Evolutionary conservation across 768 basidiomycete genomes (phyloP), one percentile per base, ranked within the genome.

Genomic region (Podaxis rugospora): DNA sequence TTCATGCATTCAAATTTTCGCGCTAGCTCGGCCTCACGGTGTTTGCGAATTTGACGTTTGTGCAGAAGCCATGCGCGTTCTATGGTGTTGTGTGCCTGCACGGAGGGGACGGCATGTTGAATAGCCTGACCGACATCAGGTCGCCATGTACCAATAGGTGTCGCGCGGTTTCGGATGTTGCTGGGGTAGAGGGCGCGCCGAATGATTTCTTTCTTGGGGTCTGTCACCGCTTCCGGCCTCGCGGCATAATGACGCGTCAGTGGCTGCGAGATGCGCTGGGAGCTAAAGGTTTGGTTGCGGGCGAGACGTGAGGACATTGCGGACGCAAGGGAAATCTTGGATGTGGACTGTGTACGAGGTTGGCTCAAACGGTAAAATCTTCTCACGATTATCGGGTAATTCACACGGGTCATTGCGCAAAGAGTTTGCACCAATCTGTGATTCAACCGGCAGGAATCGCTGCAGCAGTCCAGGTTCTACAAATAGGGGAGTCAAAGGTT

Each of bases 81-180:
- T 56, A 97, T 94, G 1, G 93, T 97, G 64, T 93, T 84, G 75
- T 97, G 93, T 0, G 92, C 93, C 71, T 96, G 93, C 4, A 80
- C 83, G 2, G 92, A 92, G 11, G 93, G 92, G 55, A 97, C 89
- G n/a, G 92, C 92, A 57, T 81, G 82, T 65, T 90, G 87, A 14
- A 98, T 76, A 7, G 92, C 87, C 52, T 79, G 83, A 37, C 82
- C 84, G 28, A 93, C 89, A 71, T 93, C 87, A 44, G 87, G 86
- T 60, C 92, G 85, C 89, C 93, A 93, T 59, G 88, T 83, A 10
- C 93, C 93, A 2, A 85, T 88, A 2, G 93, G 93, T 18, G 88
- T 81, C 25, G 90, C 72, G 57, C 81, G 81, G 68, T 84, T 88
- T 62, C 86, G 86, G 56, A 90, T 71, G 69, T 89, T 91, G 46